Conservation (phyloP, 345 rosid genomes). For the Camelina neglecta region DNA sequence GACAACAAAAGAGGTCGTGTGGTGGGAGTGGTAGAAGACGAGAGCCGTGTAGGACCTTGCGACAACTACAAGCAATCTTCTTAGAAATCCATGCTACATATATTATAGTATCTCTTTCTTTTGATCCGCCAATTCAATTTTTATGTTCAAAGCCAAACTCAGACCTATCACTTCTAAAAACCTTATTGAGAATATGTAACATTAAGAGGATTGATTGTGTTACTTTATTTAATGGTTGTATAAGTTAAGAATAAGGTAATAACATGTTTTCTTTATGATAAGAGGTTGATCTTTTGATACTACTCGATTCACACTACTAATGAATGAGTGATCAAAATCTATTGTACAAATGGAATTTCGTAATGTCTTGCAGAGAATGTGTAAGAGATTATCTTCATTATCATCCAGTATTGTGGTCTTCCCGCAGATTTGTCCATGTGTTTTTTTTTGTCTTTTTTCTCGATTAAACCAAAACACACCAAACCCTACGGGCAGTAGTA, state of each 20-base stretch:
- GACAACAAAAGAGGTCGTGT: constrained; percentile 31
- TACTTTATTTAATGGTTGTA: neutral
- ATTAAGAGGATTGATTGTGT: too few relatives aligned
- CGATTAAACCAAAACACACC: constrained; percentile 2
- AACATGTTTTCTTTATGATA: too few relatives aligned
- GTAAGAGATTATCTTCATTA: neutral
- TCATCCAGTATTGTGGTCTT: neutral
- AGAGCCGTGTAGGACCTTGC: too few relatives aligned
- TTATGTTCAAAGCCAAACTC: too few relatives aligned
- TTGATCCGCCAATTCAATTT: too few relatives aligned
- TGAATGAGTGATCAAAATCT: neutral
- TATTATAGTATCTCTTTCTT: too few relatives aligned
- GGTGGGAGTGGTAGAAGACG: constrained; percentile 8
- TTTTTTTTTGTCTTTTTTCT: neutral
- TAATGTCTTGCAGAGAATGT: neutral
- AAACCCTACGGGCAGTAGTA: constrained; percentile 2
- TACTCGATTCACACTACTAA: neutral
- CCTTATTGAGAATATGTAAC: too few relatives aligned
- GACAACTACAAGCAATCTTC: too few relatives aligned
- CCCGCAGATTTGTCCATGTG: too few relatives aligned
- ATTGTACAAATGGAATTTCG: neutral
- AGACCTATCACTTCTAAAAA: too few relatives aligned
- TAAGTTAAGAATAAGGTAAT: neutral
- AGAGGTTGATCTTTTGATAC: neutral
- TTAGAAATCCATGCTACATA: too few relatives aligned